Conservation (phyloP, 805 yeast genomes). For the Komagataella ulmi region DNA sequence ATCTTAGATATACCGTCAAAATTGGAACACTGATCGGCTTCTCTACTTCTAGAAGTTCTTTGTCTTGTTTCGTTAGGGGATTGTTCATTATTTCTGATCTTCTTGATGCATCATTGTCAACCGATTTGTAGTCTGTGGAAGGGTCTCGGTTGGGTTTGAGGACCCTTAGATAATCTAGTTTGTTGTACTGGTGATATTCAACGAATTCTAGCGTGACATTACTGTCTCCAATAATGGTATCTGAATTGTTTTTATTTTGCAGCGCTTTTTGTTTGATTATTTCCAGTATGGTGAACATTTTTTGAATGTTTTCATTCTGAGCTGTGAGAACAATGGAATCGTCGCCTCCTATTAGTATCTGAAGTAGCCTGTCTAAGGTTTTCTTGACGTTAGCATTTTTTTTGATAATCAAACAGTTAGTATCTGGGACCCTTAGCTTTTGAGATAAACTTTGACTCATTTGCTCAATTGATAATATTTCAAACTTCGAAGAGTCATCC, state of each 20-base stretch:
- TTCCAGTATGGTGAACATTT: conserved; percentile 15
- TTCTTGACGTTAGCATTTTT: conserved; percentile 12
- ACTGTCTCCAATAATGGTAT: background rate
- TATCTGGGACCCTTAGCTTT: background rate
- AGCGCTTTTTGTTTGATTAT: conserved; percentile 15
- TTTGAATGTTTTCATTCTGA: conserved; percentile 12
- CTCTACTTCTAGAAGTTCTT: background rate
- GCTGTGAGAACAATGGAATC: background rate
- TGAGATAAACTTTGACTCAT: background rate
- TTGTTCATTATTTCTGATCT: background rate
- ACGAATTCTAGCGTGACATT: background rate
- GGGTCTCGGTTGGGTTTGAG: background rate
- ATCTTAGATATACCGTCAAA: background rate
- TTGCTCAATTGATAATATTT: background rate
- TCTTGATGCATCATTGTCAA: background rate
- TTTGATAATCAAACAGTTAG: conserved; percentile 4
- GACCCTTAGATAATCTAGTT: background rate
- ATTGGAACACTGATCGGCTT: background rate
- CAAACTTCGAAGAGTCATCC: background rate
- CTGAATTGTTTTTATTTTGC: background rate
- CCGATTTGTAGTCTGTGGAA: background rate
- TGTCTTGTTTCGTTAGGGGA: background rate
- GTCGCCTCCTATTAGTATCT: conserved; percentile 1
- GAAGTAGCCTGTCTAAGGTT: conserved; percentile 8
- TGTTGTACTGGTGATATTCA: conserved; percentile 3